Conservation (phyloP, 1,284 basidiomycete species). For the Cryptococcus sp. region DNA sequence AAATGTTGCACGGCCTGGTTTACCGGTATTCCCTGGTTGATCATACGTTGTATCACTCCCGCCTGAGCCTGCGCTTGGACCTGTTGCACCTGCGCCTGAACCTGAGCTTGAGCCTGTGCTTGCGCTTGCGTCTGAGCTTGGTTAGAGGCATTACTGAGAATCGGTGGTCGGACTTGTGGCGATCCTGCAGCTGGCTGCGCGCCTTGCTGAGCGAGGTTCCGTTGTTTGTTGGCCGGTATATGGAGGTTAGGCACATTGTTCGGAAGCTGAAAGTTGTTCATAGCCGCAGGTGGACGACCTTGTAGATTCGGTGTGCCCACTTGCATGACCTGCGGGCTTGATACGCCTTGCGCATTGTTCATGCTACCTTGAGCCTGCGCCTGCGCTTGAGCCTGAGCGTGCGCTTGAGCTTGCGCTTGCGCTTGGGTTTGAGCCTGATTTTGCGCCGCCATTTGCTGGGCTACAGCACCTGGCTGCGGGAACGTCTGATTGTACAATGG, state of each 20-base stretch:
- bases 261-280: conserved; percentile 10
- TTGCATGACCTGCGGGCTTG: conserved; percentile 13
- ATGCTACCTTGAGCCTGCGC: conserved; percentile 9
- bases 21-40: conserved; percentile 42
- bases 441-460: conserved; percentile 20
- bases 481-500: conserved; percentile 26
- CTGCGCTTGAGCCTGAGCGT: conserved; percentile 3
- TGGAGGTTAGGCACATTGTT: conserved; percentile 35
- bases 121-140: not conserved
- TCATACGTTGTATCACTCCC: conserved; percentile 30
- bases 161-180: conserved; percentile 26
- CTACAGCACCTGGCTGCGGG: not conserved
- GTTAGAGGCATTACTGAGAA: not conserved
- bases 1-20: conserved; percentile 13
- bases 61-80: conserved; percentile 7
- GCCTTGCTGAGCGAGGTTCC: conserved; percentile 22
- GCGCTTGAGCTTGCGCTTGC: conserved; percentile 7
- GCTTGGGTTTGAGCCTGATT: conserved; percentile 40
- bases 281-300: not conserved
- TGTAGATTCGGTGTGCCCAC: conserved; percentile 11
- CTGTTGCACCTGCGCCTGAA: conserved; percentile 1
- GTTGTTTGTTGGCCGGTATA: conserved; percentile 40
- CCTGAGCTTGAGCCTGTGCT: not conserved
- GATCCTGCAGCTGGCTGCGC: conserved; percentile 7
- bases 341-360: not conserved